Evolutionary conservation across 305 asterid genomes (phyloP).

Genomic region (Fraxinus latifolia): DNA sequence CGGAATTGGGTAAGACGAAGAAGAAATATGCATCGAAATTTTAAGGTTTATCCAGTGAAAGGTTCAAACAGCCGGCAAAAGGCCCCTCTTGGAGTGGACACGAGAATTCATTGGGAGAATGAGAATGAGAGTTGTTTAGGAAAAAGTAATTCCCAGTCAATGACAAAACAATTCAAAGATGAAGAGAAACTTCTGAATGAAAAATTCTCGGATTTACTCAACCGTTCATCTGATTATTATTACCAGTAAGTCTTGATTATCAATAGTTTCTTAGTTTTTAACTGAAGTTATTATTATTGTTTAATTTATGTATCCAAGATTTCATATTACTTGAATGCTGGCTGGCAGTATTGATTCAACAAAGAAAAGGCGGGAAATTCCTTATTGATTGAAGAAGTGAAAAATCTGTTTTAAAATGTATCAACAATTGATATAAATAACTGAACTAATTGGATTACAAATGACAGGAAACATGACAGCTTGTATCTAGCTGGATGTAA

Average conservation of each 20-base stretch:
- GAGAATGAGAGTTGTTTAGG: slow-evolving; percentile 87
- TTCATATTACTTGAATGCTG: not conserved
- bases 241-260: slow-evolving; percentile 52
- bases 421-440: no score
- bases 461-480: no score
- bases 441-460: no score
- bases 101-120: slow-evolving; percentile 81
- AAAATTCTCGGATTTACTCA: slow-evolving; percentile 63
- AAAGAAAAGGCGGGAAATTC: no score
- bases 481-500: no score
- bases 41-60: slow-evolving; percentile 36
- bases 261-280: not conserved
- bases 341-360: not conserved
- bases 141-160: slow-evolving; percentile 36
- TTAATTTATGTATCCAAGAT: not conserved
- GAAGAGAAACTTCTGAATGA: slow-evolving; percentile 51
- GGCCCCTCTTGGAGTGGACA: slow-evolving; percentile 69
- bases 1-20: slow-evolving; percentile 9
- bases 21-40: slow-evolving; percentile 15
- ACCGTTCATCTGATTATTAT: slow-evolving; percentile 71
- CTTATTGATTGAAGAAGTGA: no score
- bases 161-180: slow-evolving; percentile 37
- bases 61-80: slow-evolving; percentile 35
- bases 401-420: no score
- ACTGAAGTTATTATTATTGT: not conserved